Base-by-base conservation (phyloP, 169 alveolate genomes). In the Plasmodium adleri region DNA sequence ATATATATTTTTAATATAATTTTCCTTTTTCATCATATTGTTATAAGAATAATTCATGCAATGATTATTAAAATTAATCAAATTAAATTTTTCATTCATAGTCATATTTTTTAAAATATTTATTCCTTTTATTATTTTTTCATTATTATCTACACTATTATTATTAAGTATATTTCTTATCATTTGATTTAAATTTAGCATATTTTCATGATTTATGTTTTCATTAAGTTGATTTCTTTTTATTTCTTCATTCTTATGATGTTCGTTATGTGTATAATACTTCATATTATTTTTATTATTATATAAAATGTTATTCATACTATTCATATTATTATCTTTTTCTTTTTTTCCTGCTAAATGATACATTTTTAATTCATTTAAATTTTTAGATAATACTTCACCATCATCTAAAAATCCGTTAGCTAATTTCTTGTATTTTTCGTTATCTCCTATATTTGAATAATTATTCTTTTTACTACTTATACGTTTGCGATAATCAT, bases 61-160 rank as follows among this genome's bases (percentile, higher is more conserved):
- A 3, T n/a, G 12, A 28, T 15, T 17, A 32, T 72, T 15, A 28
- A 26, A 24, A 56, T 72, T 72, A 3, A 54, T 58, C 10, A 72
- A 26, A 12, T 72, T 56, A 54, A 72, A 72, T 12, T 72, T 72
- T 43, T 47, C 88, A 59, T 60, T 59, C 58, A 56, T 54, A 39
- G 50, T 68, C 91, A 83, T 68, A 39, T 67, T 83, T 32, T 56
- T 68, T 54, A 83, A 22, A 4, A 47, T 83, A 24, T 67, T 83
- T 56, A 83, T 83, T 10, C 85, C 85, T 83, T 83, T 83, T 54
- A 67, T 83, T 54, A 83, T 63, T 68, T 83, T 68, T 9, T 83
- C 85, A 68, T 83, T 56, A 32, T 54, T 39, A 1, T 66, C 71
- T 26, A 47, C 72, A 59, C 50, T 52, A 58, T 83, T 83, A 56